Percentiles rank a stretch among this genome's conserved stretches.
These are phyloP conservation scores for Butyriboletus loyo DNA, from an alignment of 768 basidiomycete species.

Conservation along the genomic window DNA sequence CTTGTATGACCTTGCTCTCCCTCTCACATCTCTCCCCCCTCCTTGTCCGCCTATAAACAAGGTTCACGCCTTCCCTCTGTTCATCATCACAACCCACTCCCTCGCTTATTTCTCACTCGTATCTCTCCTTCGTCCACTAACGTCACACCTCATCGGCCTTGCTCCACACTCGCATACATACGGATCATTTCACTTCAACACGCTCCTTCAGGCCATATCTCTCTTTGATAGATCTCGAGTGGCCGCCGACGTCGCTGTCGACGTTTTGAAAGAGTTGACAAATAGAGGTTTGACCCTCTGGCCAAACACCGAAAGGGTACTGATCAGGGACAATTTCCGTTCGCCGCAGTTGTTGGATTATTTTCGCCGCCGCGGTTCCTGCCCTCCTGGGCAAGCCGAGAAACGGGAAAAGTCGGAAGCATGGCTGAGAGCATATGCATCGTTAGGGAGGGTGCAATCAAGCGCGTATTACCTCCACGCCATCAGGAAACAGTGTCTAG, in stretches of 20 bases:
- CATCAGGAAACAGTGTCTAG: slow-evolving; percentile 33
- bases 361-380: slow-evolving; percentile 29
- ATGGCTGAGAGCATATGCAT: slow-evolving; percentile 22
- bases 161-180: slow-evolving; percentile 11
- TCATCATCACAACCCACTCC: slow-evolving; percentile 36
- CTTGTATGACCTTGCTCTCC: slow-evolving; percentile 42
- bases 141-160: slow-evolving; percentile 40
- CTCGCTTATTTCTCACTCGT: slow-evolving; percentile 51
- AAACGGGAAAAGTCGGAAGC: slow-evolving; percentile 10
- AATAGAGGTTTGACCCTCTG: slow-evolving; percentile 40
- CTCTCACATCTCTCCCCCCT: slow-evolving; percentile 35
- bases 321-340: slow-evolving; percentile 51
- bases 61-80: slow-evolving; percentile 7
- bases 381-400: neutral
- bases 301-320: slow-evolving; percentile 39
- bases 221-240: slow-evolving; percentile 40
- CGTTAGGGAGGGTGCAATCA: slow-evolving; percentile 34
- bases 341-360: slow-evolving; percentile 48
- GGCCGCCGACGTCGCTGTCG: slow-evolving; percentile 38
- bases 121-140: slow-evolving; percentile 42
- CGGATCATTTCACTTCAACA: slow-evolving; percentile 44
- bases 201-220: slow-evolving; percentile 51
- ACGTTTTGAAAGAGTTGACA: slow-evolving; percentile 48
- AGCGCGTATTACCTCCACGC: slow-evolving; percentile 39
- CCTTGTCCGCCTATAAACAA: slow-evolving; percentile 12